A percentile compares a stretch with the other conserved stretches of the same genome.
These are phyloP conservation scores for Diophrys appendiculata DNA, from an alignment of 73 alveolate genomes.

Conservation along the genomic window DNA sequence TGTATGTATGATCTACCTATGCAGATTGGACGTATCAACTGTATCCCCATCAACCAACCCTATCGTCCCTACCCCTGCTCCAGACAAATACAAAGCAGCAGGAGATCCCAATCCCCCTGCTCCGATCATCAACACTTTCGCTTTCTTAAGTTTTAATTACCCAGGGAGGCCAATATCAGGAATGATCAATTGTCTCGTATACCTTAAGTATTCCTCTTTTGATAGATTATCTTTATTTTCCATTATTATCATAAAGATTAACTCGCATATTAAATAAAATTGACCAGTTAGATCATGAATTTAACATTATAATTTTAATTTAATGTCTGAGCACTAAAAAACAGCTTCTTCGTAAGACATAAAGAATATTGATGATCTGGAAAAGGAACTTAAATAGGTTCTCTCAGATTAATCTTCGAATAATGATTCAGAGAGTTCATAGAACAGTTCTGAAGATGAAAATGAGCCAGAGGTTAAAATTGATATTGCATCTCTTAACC, in stretches of 20 bases:
- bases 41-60: conserved; percentile 95
- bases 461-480: background rate
- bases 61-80: conserved; percentile 97
- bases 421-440: background rate
- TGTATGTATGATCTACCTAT: conserved; percentile 86
- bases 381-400: background rate
- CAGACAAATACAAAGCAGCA: conserved; percentile 89
- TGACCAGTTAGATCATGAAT: no score
- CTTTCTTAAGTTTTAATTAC: conserved; percentile 73
- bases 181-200: conserved; percentile 86
- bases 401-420: background rate
- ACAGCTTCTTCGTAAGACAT: no score
- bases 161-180: conserved; percentile 85
- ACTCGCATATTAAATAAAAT: no score
- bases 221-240: no score
- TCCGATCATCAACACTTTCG: conserved; percentile 92
- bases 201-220: conserved; percentile 76
- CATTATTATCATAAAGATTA: no score
- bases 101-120: conserved; percentile 99
- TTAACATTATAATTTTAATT: no score
- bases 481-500: background rate
- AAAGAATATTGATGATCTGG: no score
- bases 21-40: conserved; percentile 91
- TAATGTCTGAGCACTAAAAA: no score
- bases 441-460: no score